Evolutionary conservation across 768 basidiomycete genomes (phyloP).

Genomic region (Tulasnella sp.): DNA sequence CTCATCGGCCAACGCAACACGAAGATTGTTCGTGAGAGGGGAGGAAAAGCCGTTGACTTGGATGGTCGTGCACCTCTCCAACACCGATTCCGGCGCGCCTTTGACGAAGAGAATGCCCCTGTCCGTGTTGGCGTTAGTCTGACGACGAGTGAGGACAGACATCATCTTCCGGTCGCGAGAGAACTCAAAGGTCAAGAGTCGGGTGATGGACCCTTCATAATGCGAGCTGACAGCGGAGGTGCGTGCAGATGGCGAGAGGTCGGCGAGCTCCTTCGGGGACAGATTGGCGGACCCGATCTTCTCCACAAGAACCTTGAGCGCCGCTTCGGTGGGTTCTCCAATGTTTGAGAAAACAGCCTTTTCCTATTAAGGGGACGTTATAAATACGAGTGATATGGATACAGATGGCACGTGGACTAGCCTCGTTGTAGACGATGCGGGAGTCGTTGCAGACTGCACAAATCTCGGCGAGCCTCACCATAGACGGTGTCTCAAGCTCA

Average conservation of each 20-base stretch:
- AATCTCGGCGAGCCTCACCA: conserved; percentile 83
- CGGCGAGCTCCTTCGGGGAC: conserved; percentile 34
- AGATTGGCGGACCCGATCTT: conserved; percentile 72
- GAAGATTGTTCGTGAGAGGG: conserved; percentile 54
- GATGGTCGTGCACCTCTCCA: conserved; percentile 76
- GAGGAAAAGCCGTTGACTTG: conserved; percentile 49
- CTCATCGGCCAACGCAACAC: conserved; percentile 47
- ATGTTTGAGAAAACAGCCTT: conserved; percentile 69
- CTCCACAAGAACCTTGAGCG: conserved; percentile 87
- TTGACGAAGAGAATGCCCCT: conserved; percentile 80
- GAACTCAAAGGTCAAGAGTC: conserved; percentile 93
- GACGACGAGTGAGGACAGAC: conserved; percentile 80
- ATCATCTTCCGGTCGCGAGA: conserved; percentile 98
- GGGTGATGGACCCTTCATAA: conserved; percentile 62
- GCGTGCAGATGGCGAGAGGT: conserved; percentile 48
- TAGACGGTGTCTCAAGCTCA: conserved; percentile 51
- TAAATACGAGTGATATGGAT: not conserved
- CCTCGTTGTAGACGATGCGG: conserved; percentile 72
- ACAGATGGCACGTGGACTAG: conserved; percentile 32
- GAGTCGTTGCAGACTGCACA: conserved; percentile 91
- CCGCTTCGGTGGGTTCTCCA: conserved; percentile 96
- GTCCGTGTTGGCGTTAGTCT: conserved; percentile 29
- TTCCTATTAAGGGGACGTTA: conserved; percentile 42
- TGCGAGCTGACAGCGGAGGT: conserved; percentile 78
- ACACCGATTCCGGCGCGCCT: conserved; percentile 90